phyloP scores from a whole-genome alignment of 176 grass and related monocot species.

The Oryza officinalis region DNA sequence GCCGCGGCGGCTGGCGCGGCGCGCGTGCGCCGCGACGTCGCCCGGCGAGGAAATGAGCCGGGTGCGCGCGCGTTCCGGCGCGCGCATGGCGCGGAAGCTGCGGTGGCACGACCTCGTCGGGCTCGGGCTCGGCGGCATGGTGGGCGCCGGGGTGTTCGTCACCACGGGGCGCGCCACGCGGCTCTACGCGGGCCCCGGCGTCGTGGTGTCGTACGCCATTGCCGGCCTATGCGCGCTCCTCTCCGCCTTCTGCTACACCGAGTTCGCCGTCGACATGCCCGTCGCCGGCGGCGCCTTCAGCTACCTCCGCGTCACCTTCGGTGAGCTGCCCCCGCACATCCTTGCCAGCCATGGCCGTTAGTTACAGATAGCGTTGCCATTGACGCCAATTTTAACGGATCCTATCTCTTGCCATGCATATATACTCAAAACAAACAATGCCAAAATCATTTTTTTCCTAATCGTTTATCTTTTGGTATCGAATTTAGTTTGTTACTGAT shows the following conservation, averaged over 20 bases:
- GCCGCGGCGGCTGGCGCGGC: conserved; percentile 42
- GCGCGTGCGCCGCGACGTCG: conserved; percentile 52
- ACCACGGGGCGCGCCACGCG: conserved; percentile 48
- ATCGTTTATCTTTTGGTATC: not conserved
- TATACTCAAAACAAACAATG: not conserved
- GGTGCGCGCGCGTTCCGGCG: conserved; percentile 57
- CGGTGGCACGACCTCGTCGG: conserved; percentile 80
- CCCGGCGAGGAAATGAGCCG: conserved; percentile 73
- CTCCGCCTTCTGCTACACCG: conserved; percentile 98
- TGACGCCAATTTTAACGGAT: not conserved
- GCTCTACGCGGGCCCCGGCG: conserved; percentile 34
- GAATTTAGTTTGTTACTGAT: not conserved
- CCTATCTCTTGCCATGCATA: not conserved
- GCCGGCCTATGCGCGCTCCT: conserved; percentile 84
- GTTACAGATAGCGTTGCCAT: not conserved
- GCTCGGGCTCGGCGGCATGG: conserved; percentile 64
- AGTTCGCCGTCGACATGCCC: conserved; percentile 94
- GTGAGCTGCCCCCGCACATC: conserved; percentile 28
- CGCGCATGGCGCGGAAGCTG: conserved; percentile 54
- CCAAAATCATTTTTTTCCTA: not conserved
- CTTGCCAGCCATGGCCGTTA: not conserved
- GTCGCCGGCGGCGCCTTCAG: conserved; percentile 70
- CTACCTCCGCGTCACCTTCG: conserved; percentile 71
- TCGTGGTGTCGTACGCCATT: conserved; percentile 81
- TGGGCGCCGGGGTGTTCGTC: conserved; percentile 60